phyloP scores from a whole-genome alignment of 2,329 filamentous ascomycete species.

The Trichophyton rubrum region DNA sequence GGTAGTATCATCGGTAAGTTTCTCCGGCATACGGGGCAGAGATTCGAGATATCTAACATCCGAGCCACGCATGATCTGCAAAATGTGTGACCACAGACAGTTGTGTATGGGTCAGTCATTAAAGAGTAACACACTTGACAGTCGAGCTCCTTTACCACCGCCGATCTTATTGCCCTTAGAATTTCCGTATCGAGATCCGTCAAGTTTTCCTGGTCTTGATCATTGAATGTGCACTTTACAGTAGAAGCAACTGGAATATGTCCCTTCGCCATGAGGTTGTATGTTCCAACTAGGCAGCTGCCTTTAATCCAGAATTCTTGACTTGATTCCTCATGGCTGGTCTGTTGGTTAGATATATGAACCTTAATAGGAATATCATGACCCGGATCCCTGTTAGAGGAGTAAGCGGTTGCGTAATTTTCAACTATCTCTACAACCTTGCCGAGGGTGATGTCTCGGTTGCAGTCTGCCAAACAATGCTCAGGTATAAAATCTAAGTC shows the following conservation, averaged over 20 bases:
- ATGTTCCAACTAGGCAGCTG: conserved; percentile 1
- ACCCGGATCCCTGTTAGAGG: neutral
- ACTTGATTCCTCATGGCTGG: neutral
- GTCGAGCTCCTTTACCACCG: conserved; percentile 59
- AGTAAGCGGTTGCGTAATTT: conserved; percentile 15
- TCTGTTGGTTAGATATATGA: neutral
- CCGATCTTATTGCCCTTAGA: conserved; percentile 48
- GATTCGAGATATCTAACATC: conserved; percentile 61
- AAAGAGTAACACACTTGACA: conserved; percentile 80
- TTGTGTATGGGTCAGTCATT: conserved; percentile 71
- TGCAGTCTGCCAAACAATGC: conserved; percentile 66
- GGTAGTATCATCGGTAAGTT: conserved; percentile 43
- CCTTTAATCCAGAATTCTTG: neutral
- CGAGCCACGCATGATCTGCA: conserved; percentile 68
- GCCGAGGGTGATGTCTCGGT: conserved; percentile 60
- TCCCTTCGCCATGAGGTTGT: conserved; percentile 48
- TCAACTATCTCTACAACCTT: conserved; percentile 55
- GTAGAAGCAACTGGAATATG: conserved; percentile 42
- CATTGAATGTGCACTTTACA: conserved; percentile 12
- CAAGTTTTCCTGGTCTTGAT: conserved; percentile 20
- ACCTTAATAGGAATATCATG: neutral
- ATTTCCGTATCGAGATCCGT: conserved; percentile 35
- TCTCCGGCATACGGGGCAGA: conserved; percentile 71
- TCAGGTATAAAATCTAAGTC: conserved; percentile 36
- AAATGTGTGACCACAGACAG: conserved; percentile 77